phyloP scores from a whole-genome alignment of 441 rosid genomes.

The Erodium texanum region DNA sequence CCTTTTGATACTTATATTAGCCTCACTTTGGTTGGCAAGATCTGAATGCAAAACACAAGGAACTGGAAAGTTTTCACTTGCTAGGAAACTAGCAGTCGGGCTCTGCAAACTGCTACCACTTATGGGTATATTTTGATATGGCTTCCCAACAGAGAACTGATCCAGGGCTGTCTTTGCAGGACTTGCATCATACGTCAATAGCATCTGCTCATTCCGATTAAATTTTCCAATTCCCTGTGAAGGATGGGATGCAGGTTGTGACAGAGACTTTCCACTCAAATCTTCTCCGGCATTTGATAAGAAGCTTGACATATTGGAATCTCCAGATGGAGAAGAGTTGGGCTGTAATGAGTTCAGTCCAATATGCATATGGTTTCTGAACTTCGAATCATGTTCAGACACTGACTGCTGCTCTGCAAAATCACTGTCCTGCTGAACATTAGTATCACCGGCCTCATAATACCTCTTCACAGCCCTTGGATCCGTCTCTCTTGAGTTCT shows the following conservation, averaged over 20 bases:
- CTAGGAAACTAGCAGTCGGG: constrained; percentile 24
- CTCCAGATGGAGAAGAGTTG: constrained; percentile 26
- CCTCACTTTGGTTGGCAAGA: constrained; percentile 20
- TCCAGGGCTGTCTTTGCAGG: constrained; percentile 24
- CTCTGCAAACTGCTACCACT: constrained; percentile 24
- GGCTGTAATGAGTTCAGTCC: constrained; percentile 23
- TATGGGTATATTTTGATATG: constrained; percentile 32
- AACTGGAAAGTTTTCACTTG: constrained; percentile 29
- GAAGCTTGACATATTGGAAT: constrained; percentile 31
- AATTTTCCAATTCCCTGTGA: constrained; percentile 26
- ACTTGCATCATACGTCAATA: constrained; percentile 32
- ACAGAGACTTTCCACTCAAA: constrained; percentile 21
- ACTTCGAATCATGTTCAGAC: constrained; percentile 21
- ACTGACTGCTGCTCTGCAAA: constrained; percentile 25
- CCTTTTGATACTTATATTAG: constrained; percentile 35
- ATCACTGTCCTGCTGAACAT: constrained; percentile 25
- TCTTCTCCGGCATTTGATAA: constrained; percentile 23
- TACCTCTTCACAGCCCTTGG: constrained; percentile 36
- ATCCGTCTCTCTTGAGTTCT: constrained; percentile 33
- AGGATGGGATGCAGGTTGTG: constrained; percentile 24
- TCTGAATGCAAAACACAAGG: constrained; percentile 30
- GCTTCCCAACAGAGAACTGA: constrained; percentile 33
- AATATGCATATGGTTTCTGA: constrained; percentile 23
- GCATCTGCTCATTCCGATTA: constrained; percentile 44
- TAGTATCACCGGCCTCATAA: constrained; percentile 32